These are phyloP conservation scores for Talaromyces sp. DNA, from an alignment of 2,329 filamentous ascomycete species.

Conservation along the genomic window DNA sequence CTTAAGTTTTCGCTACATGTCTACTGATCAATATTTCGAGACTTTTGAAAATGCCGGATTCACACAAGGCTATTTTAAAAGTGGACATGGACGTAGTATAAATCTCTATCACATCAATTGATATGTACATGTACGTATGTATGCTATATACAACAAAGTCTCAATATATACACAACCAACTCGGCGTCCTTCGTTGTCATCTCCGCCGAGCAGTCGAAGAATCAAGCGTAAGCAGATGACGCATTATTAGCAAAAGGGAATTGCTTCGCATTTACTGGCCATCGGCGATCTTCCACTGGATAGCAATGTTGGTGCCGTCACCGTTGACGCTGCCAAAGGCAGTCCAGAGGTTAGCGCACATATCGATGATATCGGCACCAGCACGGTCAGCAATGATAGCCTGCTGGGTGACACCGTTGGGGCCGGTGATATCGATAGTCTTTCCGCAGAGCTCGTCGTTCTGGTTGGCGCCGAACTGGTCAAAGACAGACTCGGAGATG, in stretches of 20 bases:
- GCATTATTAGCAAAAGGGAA: too few relatives aligned
- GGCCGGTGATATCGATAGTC: constrained; percentile 8
- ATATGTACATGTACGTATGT: neutral
- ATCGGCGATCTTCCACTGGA: neutral
- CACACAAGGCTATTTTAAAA: neutral
- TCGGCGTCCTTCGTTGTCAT: neutral
- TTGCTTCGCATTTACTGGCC: neutral
- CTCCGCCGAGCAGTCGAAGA: neutral
- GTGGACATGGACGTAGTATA: neutral
- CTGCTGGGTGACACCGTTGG: constrained; percentile 4
- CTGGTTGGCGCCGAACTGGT: constrained; percentile 4
- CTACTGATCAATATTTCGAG: too few relatives aligned
- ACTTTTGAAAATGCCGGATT: neutral
- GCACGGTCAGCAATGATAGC: constrained; percentile 9
- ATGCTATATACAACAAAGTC: neutral
- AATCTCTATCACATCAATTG: neutral
- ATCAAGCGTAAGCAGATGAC: neutral
- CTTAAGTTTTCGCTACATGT: too few relatives aligned
- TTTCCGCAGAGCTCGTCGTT: constrained; percentile 9
- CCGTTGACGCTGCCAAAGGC: constrained; percentile 6
- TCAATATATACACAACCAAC: neutral
- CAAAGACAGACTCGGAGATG: neutral
- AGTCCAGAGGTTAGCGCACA: constrained; percentile 8
- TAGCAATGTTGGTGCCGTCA: constrained; percentile 6
- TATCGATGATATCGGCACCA: constrained; percentile 8